phyloP scores from a whole-genome alignment of 2,329 filamentous ascomycete species.

The Penicillium palitans region DNA sequence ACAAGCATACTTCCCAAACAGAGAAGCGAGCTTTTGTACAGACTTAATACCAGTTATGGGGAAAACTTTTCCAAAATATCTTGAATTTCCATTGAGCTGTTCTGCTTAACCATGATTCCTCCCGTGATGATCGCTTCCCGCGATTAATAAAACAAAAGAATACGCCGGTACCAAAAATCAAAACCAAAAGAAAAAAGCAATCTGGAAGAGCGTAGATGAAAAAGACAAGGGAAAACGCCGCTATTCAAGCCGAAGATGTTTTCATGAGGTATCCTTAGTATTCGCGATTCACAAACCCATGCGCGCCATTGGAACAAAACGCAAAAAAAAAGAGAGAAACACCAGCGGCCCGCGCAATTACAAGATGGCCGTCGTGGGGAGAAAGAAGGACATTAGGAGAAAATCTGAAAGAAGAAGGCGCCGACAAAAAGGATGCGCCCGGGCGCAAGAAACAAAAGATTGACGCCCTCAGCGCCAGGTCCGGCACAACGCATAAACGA shows the following conservation, averaged over 20 bases:
- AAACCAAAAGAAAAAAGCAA: not conserved
- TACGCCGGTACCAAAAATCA: not conserved
- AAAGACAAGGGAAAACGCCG: slow-evolving; percentile 11
- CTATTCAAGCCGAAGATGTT: slow-evolving; percentile 1
- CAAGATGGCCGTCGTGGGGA: slow-evolving; percentile 10
- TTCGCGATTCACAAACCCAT: slow-evolving; percentile 10
- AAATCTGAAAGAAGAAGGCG: not conserved
- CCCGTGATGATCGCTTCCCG: not conserved
- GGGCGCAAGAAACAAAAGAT: not conserved
- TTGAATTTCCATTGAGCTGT: not conserved
- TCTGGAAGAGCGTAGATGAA: not conserved
- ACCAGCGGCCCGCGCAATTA: slow-evolving; percentile 5
- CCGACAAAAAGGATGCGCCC: not conserved
- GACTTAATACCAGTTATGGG: not conserved
- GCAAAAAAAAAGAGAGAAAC: not conserved
- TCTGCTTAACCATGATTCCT: not conserved
- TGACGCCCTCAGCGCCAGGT: not conserved
- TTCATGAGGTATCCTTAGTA: slow-evolving; percentile 13
- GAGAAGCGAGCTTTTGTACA: not conserved
- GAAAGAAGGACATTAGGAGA: not conserved
- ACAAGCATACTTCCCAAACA: not conserved
- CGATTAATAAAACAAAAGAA: not conserved
- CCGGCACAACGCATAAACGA: not conserved
- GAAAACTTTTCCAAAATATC: not conserved
- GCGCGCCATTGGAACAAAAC: not conserved